A percentile compares a stretch with the other conserved stretches of the same genome.
Conservation (phyloP, 257 asterid species). For the Cynanchum wilfordii region DNA sequence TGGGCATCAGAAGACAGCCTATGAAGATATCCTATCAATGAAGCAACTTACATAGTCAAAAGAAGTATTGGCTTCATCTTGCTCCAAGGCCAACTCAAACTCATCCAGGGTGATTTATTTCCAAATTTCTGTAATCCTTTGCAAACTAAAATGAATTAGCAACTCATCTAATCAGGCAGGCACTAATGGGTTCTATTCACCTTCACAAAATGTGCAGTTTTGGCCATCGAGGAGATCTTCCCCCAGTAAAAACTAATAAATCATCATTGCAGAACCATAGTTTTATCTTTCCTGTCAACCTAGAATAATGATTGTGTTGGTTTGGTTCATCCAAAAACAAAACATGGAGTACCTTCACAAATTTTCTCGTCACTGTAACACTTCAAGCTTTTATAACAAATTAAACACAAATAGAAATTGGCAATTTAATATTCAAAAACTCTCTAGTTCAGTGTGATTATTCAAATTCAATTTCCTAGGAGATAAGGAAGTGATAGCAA, state of each 20-base stretch:
- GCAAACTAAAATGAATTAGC: not conserved
- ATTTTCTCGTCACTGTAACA: not conserved
- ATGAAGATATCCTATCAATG: constrained; percentile 19
- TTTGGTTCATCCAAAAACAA: not conserved
- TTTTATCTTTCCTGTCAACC: not conserved
- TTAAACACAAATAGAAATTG: not conserved
- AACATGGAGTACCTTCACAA: not conserved
- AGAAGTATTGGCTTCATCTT: not conserved
- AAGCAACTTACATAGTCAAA: not conserved
- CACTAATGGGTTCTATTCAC: not conserved
- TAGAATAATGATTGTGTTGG: not conserved
- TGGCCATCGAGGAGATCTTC: not conserved
- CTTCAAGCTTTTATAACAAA: not conserved
- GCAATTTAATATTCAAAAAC: not conserved
- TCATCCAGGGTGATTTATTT: not conserved
- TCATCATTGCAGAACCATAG: not conserved
- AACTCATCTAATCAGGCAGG: not conserved
- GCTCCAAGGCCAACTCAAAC: not conserved
- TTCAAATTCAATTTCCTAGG: not conserved
- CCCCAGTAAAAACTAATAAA: too few species aligned
- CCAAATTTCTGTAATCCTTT: not conserved
- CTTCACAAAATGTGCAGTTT: not conserved
- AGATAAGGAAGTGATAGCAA: not conserved
- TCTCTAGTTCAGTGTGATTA: not conserved
- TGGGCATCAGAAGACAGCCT: constrained; percentile 69